Conservation (phyloP, 352 stramenopile genomes). For the Phytophthora constricta region DNA sequence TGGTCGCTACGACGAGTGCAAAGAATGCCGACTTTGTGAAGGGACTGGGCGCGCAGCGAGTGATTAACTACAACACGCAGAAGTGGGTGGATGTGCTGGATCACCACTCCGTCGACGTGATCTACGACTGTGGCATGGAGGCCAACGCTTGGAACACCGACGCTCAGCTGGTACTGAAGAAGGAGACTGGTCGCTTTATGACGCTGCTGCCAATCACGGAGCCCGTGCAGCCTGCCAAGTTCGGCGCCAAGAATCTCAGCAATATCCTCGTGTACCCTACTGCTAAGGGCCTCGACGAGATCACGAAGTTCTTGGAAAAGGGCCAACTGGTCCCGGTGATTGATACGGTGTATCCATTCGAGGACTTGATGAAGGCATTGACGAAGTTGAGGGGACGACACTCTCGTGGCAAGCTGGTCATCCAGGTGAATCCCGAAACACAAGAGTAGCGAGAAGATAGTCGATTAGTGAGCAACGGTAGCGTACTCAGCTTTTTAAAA, state of each 20-base stretch:
- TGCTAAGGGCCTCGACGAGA: slow-evolving; percentile 17
- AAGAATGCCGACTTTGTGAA: slow-evolving; percentile 38
- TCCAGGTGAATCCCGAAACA: slow-evolving; percentile 31
- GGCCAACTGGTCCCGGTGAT: slow-evolving; percentile 35
- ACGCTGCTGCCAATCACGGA: slow-evolving; percentile 22
- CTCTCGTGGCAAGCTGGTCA: slow-evolving; percentile 60
- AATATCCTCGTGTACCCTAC: slow-evolving; percentile 22
- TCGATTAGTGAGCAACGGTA: too few species aligned
- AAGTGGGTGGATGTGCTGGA: slow-evolving; percentile 44
- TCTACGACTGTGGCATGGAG: slow-evolving; percentile 50
- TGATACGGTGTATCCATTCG: slow-evolving; percentile 47
- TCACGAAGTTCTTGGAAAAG: slow-evolving; percentile 43
- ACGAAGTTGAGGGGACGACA: slow-evolving; percentile 49
- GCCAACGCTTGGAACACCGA: slow-evolving; percentile 34
- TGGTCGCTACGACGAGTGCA: slow-evolving; percentile 37
- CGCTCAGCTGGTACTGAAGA: slow-evolving; percentile 31
- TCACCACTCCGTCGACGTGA: slow-evolving; percentile 44
- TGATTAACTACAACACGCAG: slow-evolving; percentile 46
- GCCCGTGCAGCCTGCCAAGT: slow-evolving; percentile 13
- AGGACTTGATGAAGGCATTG: slow-evolving; percentile 45
- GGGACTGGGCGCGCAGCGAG: slow-evolving; percentile 33
- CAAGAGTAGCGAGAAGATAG: not conserved
- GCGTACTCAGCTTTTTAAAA: too few species aligned
- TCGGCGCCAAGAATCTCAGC: slow-evolving; percentile 20
- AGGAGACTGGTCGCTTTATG: slow-evolving; percentile 30